Percentiles rank a stretch among this genome's conserved stretches.
phyloP scores from a whole-genome alignment of 306 rosid genomes.

The Lagenaria siceraria region DNA sequence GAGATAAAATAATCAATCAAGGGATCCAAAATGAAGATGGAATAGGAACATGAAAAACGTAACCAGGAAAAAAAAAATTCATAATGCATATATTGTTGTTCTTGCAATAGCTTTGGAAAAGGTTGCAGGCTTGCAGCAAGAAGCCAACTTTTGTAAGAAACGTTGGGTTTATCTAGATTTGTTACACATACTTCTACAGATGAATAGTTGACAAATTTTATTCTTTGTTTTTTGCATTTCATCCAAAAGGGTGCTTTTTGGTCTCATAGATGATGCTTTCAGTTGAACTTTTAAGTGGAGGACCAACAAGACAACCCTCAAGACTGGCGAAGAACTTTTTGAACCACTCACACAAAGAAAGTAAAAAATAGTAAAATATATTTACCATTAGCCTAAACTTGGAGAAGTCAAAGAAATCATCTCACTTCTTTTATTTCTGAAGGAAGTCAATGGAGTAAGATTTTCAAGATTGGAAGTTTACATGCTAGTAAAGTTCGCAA shows the following conservation, averaged over 20 bases:
- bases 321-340: neutral
- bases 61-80: neutral
- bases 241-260: neutral
- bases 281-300: neutral
- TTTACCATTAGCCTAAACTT: neutral
- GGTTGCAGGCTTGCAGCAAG: neutral
- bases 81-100: neutral
- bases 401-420: neutral
- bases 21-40: neutral
- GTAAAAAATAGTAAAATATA: neutral
- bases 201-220: neutral
- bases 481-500: neutral
- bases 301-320: neutral
- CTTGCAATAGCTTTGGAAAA: neutral
- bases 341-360: neutral
- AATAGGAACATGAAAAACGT: neutral
- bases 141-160: neutral
- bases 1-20: neutral
- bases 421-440: neutral
- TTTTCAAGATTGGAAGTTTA: neutral
- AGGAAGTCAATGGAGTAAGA: neutral
- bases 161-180: neutral
- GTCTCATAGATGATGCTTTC: neutral
- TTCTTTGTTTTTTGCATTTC: neutral
- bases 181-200: neutral